Evolutionary conservation across 164 flowering plant genomes (phyloP), one percentile per base, ranked within the genome.

Genomic region (Annona cherimola): DNA sequence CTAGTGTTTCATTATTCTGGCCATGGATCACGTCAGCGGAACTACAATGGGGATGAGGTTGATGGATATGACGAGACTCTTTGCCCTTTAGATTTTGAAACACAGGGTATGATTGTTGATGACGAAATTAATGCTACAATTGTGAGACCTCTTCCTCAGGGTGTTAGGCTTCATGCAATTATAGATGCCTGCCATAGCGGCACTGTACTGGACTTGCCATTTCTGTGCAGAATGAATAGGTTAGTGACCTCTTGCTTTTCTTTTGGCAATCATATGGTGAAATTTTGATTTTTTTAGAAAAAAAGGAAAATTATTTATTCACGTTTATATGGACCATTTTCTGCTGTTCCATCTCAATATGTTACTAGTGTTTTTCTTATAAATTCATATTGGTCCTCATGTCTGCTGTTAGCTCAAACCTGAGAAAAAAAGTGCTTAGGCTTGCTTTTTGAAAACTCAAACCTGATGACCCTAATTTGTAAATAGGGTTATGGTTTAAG

Each of bases 161-260:
- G 93, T 8, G 89, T 72, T 45, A 90, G 79, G 83, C 92, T 90
- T 73, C 93, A 87, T 74, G 91, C 91, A 1, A 85, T 90, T 26
- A 85, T 90, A 12, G 96, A 90, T 77, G 84, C 91, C 64, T 86
- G 93, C 68, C 91, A 90, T 63, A 89, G 91, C 74, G 95, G 95
- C 55, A 90, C 92, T 3, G 81, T 84, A 19, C 76, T 90, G 12
- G 95, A 90, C 72, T 77, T 90, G 42, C 89, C 93, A 55, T 88
- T 78, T 67, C 85, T 90, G 66, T 88, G 91, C 63, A 78, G 86
- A 66, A 86, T 90, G 89, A 75, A 81, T 83, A 85, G 83, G 89
- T 85, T 20, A 60, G 81, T 73, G 4, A 40, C 42, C 35, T 35
- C 9, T 20, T 62, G 41, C 45, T 35, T 63, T 35, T 40, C 12